A percentile compares a stretch with the other conserved stretches of the same genome.
phyloP scores from a whole-genome alignment of 495 filamentous ascomycete species.

The Penicillium silybi region DNA sequence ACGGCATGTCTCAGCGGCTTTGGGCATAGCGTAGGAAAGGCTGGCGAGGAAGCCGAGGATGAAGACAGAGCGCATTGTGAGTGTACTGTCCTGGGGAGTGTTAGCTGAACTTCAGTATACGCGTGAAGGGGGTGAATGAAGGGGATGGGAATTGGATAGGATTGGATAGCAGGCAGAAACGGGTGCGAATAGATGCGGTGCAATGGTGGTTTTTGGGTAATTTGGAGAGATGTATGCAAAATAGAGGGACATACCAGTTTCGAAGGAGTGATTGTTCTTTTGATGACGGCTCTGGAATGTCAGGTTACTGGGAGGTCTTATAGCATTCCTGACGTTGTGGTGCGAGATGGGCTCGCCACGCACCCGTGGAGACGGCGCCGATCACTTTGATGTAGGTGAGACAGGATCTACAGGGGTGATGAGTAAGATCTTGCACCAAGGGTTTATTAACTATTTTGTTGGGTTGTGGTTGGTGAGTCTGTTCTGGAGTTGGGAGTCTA shows the following conservation, averaged over 20 bases:
- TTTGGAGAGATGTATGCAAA: too few relatives aligned
- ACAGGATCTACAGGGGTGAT: constrained; percentile 18
- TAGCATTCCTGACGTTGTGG: constrained; percentile 10
- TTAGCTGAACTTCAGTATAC: not conserved
- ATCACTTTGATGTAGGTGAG: constrained; percentile 6
- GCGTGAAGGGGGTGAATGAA: not conserved
- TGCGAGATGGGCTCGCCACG: constrained; percentile 3
- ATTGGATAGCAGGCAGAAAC: not conserved
- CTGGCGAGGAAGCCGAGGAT: constrained; percentile 16
- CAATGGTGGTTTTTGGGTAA: not conserved
- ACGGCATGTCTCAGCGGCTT: constrained; percentile 5
- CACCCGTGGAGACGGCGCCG: constrained; percentile 6
- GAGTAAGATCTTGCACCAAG: not conserved
- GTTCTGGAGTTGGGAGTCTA: too few relatives aligned
- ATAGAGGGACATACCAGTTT: not conserved
- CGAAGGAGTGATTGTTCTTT: not conserved
- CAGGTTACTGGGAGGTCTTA: constrained; percentile 18
- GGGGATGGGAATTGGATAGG: not conserved
- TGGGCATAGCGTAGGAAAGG: constrained; percentile 13
- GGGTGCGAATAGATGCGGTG: not conserved
- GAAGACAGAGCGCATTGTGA: constrained; percentile 20
- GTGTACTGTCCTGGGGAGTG: not conserved
- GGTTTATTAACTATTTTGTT: too few relatives aligned
- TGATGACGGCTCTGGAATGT: not conserved
- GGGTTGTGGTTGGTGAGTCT: too few relatives aligned